Evolutionary conservation across 1,284 basidiomycete species (phyloP).

Genomic region (Cryptococcus amylolentus): DNA sequence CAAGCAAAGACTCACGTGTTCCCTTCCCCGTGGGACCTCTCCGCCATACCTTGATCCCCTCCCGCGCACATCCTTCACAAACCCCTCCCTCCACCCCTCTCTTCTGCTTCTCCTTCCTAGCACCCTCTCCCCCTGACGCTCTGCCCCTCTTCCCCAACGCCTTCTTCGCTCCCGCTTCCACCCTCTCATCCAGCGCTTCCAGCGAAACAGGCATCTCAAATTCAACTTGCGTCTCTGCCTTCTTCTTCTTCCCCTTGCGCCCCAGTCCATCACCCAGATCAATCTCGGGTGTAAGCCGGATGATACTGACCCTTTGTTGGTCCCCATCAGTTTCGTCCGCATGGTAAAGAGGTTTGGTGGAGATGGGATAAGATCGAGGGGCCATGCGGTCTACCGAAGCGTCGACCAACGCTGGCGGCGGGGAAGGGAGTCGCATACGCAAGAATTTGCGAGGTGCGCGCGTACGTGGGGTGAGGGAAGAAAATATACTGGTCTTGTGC

Average conservation of each 20-base stretch:
- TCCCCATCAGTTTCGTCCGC: slow-evolving; percentile 15
- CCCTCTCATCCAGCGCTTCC: slow-evolving; percentile 40
- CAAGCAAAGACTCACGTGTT: slow-evolving; percentile 32
- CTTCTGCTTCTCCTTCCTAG: slow-evolving; percentile 12
- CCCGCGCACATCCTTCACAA: slow-evolving; percentile 41
- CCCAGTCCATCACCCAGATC: slow-evolving; percentile 5
- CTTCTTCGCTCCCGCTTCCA: slow-evolving; percentile 34
- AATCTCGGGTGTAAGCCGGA: slow-evolving; percentile 15
- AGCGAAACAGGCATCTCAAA: slow-evolving; percentile 46
- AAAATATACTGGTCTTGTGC: slow-evolving; percentile 25
- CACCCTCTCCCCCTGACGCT: slow-evolving; percentile 5
- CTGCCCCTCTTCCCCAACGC: slow-evolving; percentile 4
- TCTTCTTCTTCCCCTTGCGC: slow-evolving; percentile 14
- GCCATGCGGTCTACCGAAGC: slow-evolving; percentile 38
- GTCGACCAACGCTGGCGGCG: slow-evolving; percentile 23
- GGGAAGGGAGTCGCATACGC: slow-evolving; percentile 20
- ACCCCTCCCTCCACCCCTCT: slow-evolving; percentile 23
- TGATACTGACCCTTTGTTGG: neutral
- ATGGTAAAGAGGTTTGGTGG: slow-evolving; percentile 35
- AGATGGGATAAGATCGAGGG: slow-evolving; percentile 36
- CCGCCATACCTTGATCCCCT: slow-evolving; percentile 39
- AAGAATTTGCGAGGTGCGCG: slow-evolving; percentile 25
- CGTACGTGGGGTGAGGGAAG: slow-evolving; percentile 22
- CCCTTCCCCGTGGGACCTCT: slow-evolving; percentile 37
- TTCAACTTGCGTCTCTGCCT: slow-evolving; percentile 28